phyloP scores from a whole-genome alignment of 2,329 filamentous ascomycete genomes.

The Aspergillus sp. region DNA sequence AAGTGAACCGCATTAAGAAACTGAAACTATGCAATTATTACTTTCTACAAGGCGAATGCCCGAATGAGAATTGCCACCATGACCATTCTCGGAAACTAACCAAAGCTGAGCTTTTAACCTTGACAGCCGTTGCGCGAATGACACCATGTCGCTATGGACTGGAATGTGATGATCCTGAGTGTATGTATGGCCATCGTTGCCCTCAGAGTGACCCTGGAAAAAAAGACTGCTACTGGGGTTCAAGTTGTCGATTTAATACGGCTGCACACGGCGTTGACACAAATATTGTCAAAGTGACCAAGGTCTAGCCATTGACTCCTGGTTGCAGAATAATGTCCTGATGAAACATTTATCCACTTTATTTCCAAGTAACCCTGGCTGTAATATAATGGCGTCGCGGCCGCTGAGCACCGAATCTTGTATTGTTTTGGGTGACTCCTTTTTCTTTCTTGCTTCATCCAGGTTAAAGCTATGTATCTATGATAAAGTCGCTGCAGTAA shows the following conservation, averaged over 20 bases:
- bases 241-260: constrained; percentile 57
- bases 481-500: neutral
- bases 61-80: constrained; percentile 54
- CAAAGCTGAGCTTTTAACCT: constrained; percentile 53
- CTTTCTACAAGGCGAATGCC: constrained; percentile 59
- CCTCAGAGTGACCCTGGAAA: constrained; percentile 53
- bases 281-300: constrained; percentile 54
- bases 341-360: neutral
- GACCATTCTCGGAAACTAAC: constrained; percentile 57
- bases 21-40: constrained; percentile 64
- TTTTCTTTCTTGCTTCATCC: neutral
- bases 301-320: constrained; percentile 30
- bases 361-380: neutral
- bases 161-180: constrained; percentile 58
- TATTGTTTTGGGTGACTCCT: neutral
- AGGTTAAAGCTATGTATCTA: neutral
- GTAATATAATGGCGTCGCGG: constrained; percentile 7
- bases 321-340: neutral
- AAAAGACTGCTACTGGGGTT: constrained; percentile 58
- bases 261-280: constrained; percentile 61
- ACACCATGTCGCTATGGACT: constrained; percentile 60
- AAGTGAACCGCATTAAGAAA: constrained; percentile 61
- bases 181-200: constrained; percentile 65
- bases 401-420: neutral
- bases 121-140: constrained; percentile 62